Conservation (phyloP, 2,329 filamentous ascomycete genomes). For the Allantophomopsis lycopodina region DNA sequence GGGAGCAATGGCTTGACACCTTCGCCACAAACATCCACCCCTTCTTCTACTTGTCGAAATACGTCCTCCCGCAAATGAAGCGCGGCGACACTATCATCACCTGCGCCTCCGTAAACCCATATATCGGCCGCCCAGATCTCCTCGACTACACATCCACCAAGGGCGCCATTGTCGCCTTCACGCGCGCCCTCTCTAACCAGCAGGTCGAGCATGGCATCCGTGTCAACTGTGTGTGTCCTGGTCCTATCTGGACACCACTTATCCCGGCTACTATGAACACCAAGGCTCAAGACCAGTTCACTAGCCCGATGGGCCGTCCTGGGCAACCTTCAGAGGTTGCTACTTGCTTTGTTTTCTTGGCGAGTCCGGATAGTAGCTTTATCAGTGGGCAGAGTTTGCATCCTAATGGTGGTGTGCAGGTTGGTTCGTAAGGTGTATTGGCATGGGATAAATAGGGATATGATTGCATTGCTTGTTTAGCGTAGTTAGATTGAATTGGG, state of each 20-base stretch:
- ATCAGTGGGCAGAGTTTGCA: constrained; percentile 63
- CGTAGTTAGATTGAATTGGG: too few relatives aligned
- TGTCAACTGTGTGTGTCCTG: constrained; percentile 65
- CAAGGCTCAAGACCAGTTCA: constrained; percentile 56
- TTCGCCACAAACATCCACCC: constrained; percentile 78
- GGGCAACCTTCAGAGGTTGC: constrained; percentile 74
- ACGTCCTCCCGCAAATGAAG: constrained; percentile 61
- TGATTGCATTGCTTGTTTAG: too few relatives aligned
- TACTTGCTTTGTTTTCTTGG: constrained; percentile 70
- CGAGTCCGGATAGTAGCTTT: constrained; percentile 57
- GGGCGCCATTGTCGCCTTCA: constrained; percentile 69
- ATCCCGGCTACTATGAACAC: constrained; percentile 61
- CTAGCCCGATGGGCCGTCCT: constrained; percentile 59
- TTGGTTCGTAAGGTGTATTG: constrained; percentile 25
- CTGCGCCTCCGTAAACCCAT: constrained; percentile 73
- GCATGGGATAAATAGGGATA: too few relatives aligned
- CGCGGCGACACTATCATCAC: constrained; percentile 71
- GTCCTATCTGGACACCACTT: constrained; percentile 67
- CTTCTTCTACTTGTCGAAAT: constrained; percentile 71
- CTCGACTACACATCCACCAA: constrained; percentile 74
- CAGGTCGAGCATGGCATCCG: constrained; percentile 58
- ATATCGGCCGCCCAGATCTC: constrained; percentile 66
- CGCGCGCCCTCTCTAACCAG: constrained; percentile 64
- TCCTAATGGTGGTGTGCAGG: constrained; percentile 43
- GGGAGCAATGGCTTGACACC: constrained; percentile 66